Percentiles rank a stretch among this genome's conserved stretches.
Evolutionary conservation across 139 green algal genomes (phyloP).

Genomic region (Coelastrella sp.): DNA sequence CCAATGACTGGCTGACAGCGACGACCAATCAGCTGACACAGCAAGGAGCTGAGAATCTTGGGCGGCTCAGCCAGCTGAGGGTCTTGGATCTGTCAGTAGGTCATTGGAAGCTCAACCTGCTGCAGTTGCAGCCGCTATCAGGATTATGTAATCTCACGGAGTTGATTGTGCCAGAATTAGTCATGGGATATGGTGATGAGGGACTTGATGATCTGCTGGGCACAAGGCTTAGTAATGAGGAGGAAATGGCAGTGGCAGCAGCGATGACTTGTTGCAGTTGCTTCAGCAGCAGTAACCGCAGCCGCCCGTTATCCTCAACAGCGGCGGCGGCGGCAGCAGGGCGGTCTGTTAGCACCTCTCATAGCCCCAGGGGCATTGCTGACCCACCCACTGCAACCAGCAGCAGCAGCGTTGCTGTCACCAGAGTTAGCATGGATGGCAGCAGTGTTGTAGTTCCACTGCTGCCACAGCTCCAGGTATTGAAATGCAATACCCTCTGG

Average conservation of each 20-base stretch:
- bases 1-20: background rate
- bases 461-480: conserved; percentile 23
- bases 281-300: conserved; percentile 7
- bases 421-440: background rate
- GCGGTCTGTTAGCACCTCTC: background rate
- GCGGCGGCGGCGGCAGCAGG: conserved; percentile 17
- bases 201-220: background rate
- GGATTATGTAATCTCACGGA: conserved; percentile 12
- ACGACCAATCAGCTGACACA: background rate
- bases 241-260: conserved; percentile 17
- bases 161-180: background rate
- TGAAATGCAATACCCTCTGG: conserved; percentile 11
- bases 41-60: background rate
- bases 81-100: background rate
- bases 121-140: conserved; percentile 2
- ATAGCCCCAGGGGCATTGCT: background rate
- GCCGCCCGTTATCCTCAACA: background rate
- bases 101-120: conserved; percentile 21
- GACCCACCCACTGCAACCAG: background rate
- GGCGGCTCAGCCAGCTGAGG: conserved; percentile 10
- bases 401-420: background rate
- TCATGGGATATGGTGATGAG: conserved; percentile 25
- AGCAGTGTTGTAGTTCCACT: conserved; percentile 5
- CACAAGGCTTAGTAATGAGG: background rate
- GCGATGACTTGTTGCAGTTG: too few species aligned